Percentiles rank a stretch among this genome's conserved stretches.
These are phyloP conservation scores for Termitomyces sp. DNA, from an alignment of 768 basidiomycete genomes.

Conservation along the genomic window DNA sequence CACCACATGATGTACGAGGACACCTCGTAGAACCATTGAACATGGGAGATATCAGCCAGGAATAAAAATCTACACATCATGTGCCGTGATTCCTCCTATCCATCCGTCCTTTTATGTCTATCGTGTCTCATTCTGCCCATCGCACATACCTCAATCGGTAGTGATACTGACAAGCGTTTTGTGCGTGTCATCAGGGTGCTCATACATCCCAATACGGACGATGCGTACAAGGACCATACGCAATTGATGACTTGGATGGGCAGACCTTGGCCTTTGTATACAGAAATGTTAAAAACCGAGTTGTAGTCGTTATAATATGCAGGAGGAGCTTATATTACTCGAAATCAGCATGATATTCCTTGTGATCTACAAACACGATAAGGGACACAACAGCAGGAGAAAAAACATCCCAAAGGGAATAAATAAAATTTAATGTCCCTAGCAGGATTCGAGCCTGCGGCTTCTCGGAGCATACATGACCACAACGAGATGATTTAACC, in stretches of 20 bases:
- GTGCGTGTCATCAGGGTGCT: conserved; percentile 41
- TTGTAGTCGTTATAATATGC: neutral
- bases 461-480: conserved; percentile 16
- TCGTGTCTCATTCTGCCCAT: neutral
- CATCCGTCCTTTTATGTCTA: neutral
- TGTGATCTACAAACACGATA: no score
- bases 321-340: no score
- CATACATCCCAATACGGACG: conserved; percentile 64
- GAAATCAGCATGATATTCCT: neutral
- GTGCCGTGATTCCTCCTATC: neutral
- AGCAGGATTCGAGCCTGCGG: conserved; percentile 22
- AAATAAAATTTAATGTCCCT: conserved; percentile 17
- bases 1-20: conserved; percentile 4
- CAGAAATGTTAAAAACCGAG: conserved; percentile 28
- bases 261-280: conserved; percentile 47
- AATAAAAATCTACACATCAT: neutral
- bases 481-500: conserved; percentile 21
- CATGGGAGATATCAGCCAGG: neutral
- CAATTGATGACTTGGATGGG: conserved; percentile 68
- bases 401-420: no score
- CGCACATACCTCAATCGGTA: neutral
- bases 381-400: no score
- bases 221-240: conserved; percentile 53
- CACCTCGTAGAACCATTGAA: neutral
- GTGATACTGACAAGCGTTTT: conserved; percentile 4